Conservation (phyloP, 2,329 filamentous ascomycete species). For the Phaeosphaeria sp. region DNA sequence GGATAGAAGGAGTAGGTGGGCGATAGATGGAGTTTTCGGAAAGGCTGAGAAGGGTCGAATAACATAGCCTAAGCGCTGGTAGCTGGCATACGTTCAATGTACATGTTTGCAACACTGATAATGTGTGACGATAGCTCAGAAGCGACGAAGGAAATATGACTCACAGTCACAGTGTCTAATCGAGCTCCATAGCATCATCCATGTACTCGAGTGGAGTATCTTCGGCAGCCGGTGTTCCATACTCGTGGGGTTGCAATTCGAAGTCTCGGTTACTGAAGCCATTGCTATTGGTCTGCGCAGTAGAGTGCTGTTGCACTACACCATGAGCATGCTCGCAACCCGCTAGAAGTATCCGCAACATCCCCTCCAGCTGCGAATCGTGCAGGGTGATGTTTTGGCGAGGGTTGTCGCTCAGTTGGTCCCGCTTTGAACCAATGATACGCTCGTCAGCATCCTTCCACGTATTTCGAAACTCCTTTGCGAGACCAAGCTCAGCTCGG, state of each 20-base stretch:
- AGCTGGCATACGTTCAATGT: slow-evolving; percentile 15
- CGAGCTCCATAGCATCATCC: slow-evolving; percentile 47
- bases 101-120: slow-evolving; percentile 6
- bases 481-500: slow-evolving; percentile 64
- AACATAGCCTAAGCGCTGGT: not conserved
- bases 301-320: slow-evolving; percentile 37
- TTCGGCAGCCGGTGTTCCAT: slow-evolving; percentile 19
- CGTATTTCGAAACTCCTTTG: slow-evolving; percentile 73
- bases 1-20: slow-evolving; percentile 9
- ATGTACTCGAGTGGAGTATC: slow-evolving; percentile 41
- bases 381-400: slow-evolving; percentile 54
- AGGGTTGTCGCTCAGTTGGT: slow-evolving; percentile 25
- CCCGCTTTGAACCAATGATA: slow-evolving; percentile 5
- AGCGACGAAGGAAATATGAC: not conserved
- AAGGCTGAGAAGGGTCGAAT: not conserved
- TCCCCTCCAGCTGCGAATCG: slow-evolving; percentile 67
- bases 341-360: slow-evolving; percentile 63
- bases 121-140: not conserved
- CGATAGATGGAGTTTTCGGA: not conserved
- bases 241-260: slow-evolving; percentile 16
- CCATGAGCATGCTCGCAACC: slow-evolving; percentile 66
- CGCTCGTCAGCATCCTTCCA: slow-evolving; percentile 72
- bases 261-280: slow-evolving; percentile 28
- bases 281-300: slow-evolving; percentile 8
- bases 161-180: slow-evolving; percentile 16